Percentiles rank a stretch among this genome's conserved stretches.
phyloP scores from a whole-genome alignment of 1,139 yeast species.

The Lodderomyces beijingensis region DNA sequence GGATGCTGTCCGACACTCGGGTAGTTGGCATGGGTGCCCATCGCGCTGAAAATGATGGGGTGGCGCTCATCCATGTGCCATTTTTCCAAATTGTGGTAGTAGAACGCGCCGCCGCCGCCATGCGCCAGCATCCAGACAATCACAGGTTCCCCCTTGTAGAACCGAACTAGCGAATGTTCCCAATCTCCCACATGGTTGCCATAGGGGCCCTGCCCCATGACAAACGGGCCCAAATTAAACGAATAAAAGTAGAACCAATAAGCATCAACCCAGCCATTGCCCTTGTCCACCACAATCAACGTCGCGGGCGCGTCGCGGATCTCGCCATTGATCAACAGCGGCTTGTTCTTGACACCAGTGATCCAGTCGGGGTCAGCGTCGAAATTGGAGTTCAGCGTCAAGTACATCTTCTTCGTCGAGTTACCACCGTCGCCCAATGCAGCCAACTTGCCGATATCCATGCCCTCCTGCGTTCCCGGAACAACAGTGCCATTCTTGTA shows the following conservation, averaged over 20 bases:
- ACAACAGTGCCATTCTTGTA: constrained; percentile 45
- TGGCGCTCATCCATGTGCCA: constrained; percentile 42
- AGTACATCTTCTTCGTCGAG: constrained; percentile 28
- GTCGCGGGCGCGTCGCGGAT: constrained; percentile 76
- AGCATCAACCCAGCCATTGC: constrained; percentile 89
- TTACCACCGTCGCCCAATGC: constrained; percentile 25
- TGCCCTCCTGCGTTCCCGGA: constrained; percentile 26
- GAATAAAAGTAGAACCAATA: constrained; percentile 96
- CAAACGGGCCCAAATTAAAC: constrained; percentile 92
- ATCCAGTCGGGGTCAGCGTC: constrained; percentile 79
- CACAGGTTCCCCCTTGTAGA: constrained; percentile 75
- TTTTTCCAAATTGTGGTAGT: constrained; percentile 71
- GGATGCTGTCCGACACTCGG: constrained; percentile 96
- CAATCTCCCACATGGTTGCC: constrained; percentile 98
- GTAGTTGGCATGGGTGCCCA: constrained; percentile 97
- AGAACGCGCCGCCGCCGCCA: constrained; percentile 93
- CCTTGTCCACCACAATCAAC: constrained; percentile 82
- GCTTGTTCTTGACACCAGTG: constrained; percentile 65
- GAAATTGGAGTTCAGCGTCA: constrained; percentile 72
- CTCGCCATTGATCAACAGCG: constrained; percentile 67
- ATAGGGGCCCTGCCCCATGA: constrained; percentile 96
- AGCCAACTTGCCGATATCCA: constrained; percentile 38
- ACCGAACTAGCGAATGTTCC: constrained; percentile 92
- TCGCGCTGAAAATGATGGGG: constrained; percentile 82
- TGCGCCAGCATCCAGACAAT: constrained; percentile 98